Percentiles rank a stretch among this genome's conserved stretches.
Evolutionary conservation across 2,329 filamentous ascomycete genomes (phyloP).

Genomic region (Botrytis tulipae): DNA sequence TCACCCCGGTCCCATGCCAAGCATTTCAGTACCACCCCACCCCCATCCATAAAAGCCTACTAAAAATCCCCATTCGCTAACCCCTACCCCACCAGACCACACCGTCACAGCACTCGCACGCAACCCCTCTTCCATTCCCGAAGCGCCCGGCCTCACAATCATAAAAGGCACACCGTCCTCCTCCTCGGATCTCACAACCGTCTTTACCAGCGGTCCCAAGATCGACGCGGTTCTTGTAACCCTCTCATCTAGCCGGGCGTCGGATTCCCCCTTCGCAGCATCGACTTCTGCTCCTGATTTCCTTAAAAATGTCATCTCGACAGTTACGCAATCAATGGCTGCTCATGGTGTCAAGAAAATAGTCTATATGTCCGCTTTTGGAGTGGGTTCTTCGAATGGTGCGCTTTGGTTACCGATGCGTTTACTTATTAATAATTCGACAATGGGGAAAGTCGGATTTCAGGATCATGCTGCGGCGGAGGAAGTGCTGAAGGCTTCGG

Average conservation of each 20-base stretch:
- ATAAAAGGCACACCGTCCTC: constrained; percentile 38
- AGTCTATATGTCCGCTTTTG: constrained; percentile 51
- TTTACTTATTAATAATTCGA: constrained; percentile 46
- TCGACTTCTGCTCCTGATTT: constrained; percentile 8
- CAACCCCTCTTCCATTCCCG: constrained; percentile 39
- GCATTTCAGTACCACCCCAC: background rate
- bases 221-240: constrained; percentile 48
- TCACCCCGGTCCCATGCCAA: background rate
- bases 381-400: constrained; percentile 46
- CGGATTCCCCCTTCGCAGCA: constrained; percentile 49
- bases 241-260: constrained; percentile 47
- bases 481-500: constrained; percentile 14
- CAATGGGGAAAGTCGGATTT: constrained; percentile 43
- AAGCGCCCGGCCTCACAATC: constrained; percentile 41
- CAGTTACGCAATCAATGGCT: constrained; percentile 39
- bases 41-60: background rate
- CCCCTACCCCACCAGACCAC: constrained; percentile 37
- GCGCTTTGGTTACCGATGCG: constrained; percentile 45
- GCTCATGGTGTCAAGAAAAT: constrained; percentile 42
- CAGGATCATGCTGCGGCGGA: constrained; percentile 46
- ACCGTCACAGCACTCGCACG: constrained; percentile 49
- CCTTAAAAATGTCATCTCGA: background rate
- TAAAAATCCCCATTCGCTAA: constrained; percentile 5
- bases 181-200: background rate
- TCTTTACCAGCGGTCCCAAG: constrained; percentile 26